Conservation (phyloP, 768 basidiomycete genomes). For the Tricholoma bakamatsutake region DNA sequence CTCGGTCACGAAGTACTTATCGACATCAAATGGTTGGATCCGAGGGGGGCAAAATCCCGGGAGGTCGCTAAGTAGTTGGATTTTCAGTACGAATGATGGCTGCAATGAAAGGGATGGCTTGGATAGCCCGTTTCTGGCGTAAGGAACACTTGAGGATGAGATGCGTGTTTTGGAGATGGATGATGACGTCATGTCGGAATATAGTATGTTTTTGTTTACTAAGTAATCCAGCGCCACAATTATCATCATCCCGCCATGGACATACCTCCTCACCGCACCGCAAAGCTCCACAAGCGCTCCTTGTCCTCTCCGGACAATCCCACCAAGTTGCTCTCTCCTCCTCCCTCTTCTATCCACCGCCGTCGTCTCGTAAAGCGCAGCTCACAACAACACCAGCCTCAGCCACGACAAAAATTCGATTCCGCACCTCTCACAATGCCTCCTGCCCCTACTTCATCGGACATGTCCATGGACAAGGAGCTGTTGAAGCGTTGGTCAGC, state of each 20-base stretch:
- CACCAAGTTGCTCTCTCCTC: neutral
- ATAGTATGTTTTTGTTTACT: no score
- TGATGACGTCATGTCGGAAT: no score
- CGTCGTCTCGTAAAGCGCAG: neutral
- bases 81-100: no score
- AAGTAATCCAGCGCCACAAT: no score
- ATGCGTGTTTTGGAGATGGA: no score
- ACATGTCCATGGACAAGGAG: slow-evolving; percentile 12
- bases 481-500: slow-evolving; percentile 13
- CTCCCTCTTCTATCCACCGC: neutral
- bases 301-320: neutral
- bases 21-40: no score
- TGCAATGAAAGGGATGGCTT: no score
- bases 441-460: slow-evolving; percentile 10
- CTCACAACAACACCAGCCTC: neutral
- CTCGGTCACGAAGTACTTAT: no score
- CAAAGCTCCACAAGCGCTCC: neutral
- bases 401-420: neutral
- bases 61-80: no score
- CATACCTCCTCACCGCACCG: neutral
- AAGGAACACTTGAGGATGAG: no score
- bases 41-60: no score
- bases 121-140: no score
- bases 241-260: neutral
- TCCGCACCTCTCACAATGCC: slow-evolving; percentile 4